Percentiles rank a stretch among this genome's conserved stretches.
phyloP scores from a whole-genome alignment of 75 land plant genomes.

The Larix kaempferi region DNA sequence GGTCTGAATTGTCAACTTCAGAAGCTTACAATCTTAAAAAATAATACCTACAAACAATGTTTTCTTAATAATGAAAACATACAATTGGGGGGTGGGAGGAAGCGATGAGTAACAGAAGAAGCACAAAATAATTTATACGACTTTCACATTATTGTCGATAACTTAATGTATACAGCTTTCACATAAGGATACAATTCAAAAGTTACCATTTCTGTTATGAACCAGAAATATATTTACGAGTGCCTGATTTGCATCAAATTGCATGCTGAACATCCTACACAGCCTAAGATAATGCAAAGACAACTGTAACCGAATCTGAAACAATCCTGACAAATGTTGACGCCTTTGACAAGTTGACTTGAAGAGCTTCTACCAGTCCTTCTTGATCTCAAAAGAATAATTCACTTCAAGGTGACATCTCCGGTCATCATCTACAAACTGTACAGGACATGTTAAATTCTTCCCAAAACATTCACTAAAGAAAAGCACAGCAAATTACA shows the following conservation, averaged over 20 bases:
- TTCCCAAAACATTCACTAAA: neutral
- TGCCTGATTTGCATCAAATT: neutral
- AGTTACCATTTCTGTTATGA: neutral
- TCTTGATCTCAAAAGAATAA: conserved; percentile 70
- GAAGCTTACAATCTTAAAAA: no score
- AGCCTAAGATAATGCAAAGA: neutral
- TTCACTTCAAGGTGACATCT: conserved; percentile 58
- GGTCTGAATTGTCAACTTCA: no score
- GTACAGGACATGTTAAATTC: conserved; percentile 19
- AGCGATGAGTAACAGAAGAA: no score
- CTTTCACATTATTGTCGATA: neutral
- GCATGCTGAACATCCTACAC: neutral
- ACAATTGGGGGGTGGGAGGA: no score
- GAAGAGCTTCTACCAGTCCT: conserved; percentile 30
- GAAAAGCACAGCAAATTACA: neutral
- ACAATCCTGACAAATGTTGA: neutral
- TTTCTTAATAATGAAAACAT: no score
- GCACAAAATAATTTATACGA: no score
- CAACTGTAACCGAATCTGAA: neutral
- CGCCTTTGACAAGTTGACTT: neutral
- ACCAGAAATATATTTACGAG: neutral
- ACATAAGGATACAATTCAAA: conserved; percentile 4
- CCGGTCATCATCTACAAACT: conserved; percentile 78
- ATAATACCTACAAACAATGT: no score
- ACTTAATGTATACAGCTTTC: neutral